A percentile compares a stretch with the other conserved stretches of the same genome.
Evolutionary conservation across 192 early-diverging fungal species (phyloP).

Genomic region (Martensiomyces pterosporus): DNA sequence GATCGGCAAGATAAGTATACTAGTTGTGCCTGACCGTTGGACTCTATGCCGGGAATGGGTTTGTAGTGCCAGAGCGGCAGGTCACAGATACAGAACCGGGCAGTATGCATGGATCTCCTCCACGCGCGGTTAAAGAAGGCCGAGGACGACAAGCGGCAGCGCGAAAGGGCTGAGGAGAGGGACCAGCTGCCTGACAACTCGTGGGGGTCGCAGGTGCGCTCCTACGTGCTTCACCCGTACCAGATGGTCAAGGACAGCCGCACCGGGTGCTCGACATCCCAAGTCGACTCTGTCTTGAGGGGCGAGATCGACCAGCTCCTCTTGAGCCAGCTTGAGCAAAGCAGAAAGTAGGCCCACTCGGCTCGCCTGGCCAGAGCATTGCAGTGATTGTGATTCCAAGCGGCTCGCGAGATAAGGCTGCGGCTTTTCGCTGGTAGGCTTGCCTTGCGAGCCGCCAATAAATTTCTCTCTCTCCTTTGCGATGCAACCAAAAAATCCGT

Average conservation of each 20-base stretch:
- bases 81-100: slow-evolving; percentile 59
- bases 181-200: slow-evolving; percentile 31
- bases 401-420: too few species aligned
- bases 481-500: too few species aligned
- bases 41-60: not conserved
- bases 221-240: slow-evolving; percentile 60
- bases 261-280: slow-evolving; percentile 44
- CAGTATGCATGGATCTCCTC: slow-evolving; percentile 72
- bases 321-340: too few species aligned
- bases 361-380: too few species aligned
- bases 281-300: slow-evolving; percentile 51
- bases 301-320: slow-evolving; percentile 49
- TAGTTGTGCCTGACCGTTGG: not conserved
- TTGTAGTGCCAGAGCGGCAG: slow-evolving; percentile 8
- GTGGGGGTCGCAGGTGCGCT: slow-evolving; percentile 60
- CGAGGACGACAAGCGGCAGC: slow-evolving; percentile 52
- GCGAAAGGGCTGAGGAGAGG: slow-evolving; percentile 13
- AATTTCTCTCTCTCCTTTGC: too few species aligned
- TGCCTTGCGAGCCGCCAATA: too few species aligned
- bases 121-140: slow-evolving; percentile 61
- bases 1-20: not conserved
- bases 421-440: too few species aligned
- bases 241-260: slow-evolving; percentile 60
- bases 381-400: too few species aligned
- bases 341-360: too few species aligned